Evolutionary conservation across 345 rosid genomes (phyloP).

Genomic region (Acer campestre): DNA sequence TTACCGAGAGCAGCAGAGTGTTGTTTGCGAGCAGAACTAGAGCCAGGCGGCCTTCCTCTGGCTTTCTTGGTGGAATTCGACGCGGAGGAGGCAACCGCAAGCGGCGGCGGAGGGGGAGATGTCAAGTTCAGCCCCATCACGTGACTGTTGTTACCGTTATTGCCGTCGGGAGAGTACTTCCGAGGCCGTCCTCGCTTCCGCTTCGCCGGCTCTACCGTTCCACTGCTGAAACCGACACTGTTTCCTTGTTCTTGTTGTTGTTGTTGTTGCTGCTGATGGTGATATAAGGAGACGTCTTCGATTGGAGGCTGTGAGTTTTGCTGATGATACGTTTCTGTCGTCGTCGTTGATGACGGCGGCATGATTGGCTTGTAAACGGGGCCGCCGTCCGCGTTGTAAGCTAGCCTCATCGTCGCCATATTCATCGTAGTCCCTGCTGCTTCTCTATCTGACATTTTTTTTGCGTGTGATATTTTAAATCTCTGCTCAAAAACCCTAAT

Average conservation of each 20-base stretch:
- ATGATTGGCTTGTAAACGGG: constrained; percentile 26
- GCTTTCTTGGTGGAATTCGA: constrained; percentile 32
- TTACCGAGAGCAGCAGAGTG: constrained; percentile 29
- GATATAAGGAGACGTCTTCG: neutral
- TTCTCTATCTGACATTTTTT: constrained; percentile 15
- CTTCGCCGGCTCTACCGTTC: constrained; percentile 13
- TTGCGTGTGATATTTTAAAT: neutral
- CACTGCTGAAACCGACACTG: neutral
- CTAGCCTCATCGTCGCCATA: constrained; percentile 23
- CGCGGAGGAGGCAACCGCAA: constrained; percentile 13
- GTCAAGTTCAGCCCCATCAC: constrained; percentile 17
- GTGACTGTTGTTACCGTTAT: neutral
- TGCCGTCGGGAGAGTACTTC: constrained; percentile 9
- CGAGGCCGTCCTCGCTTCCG: constrained; percentile 28
- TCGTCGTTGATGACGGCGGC: constrained; percentile 3
- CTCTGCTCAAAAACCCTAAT: constrained; percentile 16
- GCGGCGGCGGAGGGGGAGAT: constrained; percentile 19
- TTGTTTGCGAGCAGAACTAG: constrained; percentile 29
- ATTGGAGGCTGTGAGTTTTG: neutral
- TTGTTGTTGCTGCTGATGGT: neutral
- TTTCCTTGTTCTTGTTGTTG: constrained; percentile 6
- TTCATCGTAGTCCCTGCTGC: constrained; percentile 2
- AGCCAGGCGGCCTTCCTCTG: constrained; percentile 49
- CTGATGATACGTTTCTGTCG: neutral
- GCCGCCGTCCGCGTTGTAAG: constrained; percentile 14